phyloP scores from a whole-genome alignment of 257 asterid genomes.

The Cinchona pubescens region DNA sequence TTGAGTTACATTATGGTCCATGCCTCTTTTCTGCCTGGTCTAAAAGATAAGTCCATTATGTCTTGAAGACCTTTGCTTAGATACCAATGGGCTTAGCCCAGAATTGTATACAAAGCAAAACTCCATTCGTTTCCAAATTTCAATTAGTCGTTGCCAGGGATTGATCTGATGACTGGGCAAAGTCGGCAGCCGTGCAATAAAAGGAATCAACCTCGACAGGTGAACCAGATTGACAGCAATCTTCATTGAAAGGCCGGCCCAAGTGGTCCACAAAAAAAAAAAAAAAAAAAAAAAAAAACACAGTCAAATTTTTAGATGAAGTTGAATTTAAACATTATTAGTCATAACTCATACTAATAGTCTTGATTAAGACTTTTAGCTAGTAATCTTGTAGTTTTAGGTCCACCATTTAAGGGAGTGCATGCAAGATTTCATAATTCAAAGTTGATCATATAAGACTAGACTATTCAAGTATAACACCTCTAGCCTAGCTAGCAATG shows the following conservation, averaged over 20 bases:
- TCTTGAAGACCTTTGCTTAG: too few species aligned
- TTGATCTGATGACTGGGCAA: too few species aligned
- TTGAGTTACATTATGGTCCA: too few species aligned
- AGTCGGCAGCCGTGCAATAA: too few species aligned
- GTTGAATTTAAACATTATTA: neutral
- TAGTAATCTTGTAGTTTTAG: slow-evolving; percentile 13
- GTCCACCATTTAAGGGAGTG: neutral
- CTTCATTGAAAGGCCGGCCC: neutral
- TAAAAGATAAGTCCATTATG: too few species aligned
- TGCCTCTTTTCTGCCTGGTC: too few species aligned
- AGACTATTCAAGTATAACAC: too few species aligned
- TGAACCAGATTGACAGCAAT: slow-evolving; percentile 11
- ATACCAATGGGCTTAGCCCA: too few species aligned
- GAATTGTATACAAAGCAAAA: too few species aligned
- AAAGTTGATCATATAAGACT: neutral
- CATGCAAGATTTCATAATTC: neutral
- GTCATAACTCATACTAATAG: neutral
- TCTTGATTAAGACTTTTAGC: neutral
- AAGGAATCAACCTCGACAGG: slow-evolving; percentile 13
- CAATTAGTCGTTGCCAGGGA: too few species aligned
- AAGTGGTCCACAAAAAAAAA: slow-evolving; percentile 18
- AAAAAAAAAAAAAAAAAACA: too few species aligned
- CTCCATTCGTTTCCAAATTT: too few species aligned
- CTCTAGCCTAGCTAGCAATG: neutral
- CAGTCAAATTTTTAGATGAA: neutral